A percentile compares a stretch with the other conserved stretches of the same genome.
Conservation (phyloP, 2,329 filamentous ascomycete genomes). For the Gaeumannomyces sp. region DNA sequence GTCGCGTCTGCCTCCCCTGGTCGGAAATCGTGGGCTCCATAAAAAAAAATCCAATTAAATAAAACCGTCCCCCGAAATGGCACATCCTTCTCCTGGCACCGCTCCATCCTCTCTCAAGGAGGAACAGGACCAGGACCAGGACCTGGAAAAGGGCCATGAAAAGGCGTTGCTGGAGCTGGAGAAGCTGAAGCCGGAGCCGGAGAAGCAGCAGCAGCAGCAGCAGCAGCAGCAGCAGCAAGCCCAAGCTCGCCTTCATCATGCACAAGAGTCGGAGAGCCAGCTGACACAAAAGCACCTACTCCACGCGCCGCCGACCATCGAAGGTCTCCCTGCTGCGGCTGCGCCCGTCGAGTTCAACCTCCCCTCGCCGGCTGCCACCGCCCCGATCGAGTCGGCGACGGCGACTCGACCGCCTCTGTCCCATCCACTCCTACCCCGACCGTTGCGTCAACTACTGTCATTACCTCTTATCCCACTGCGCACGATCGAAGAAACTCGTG, state of each 20-base stretch:
- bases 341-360: too few relatives aligned
- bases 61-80: slow-evolving; percentile 24
- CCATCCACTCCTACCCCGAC: background rate
- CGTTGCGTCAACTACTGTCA: too few relatives aligned
- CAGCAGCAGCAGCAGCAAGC: slow-evolving; percentile 11
- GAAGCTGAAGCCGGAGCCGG: slow-evolving; percentile 12
- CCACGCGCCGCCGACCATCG: background rate
- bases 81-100: slow-evolving; percentile 20
- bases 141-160: slow-evolving; percentile 11
- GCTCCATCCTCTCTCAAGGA: background rate
- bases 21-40: slow-evolving; percentile 31
- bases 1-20: slow-evolving; percentile 23
- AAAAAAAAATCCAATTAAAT: slow-evolving; percentile 34
- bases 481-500: too few relatives aligned
- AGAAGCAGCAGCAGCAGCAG: slow-evolving; percentile 11
- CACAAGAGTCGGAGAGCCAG: background rate
- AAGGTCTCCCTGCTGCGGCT: too few relatives aligned
- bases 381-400: slow-evolving; percentile 2
- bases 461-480: too few relatives aligned
- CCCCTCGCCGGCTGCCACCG: background rate
- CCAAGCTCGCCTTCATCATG: slow-evolving; percentile 8
- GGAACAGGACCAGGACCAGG: slow-evolving; percentile 11
- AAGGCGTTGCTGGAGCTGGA: slow-evolving; percentile 8
- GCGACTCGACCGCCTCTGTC: background rate
- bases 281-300: slow-evolving; percentile 5